Evolutionary conservation across 2,329 filamentous ascomycete species (phyloP).

Genomic region (Arthrinium phaeospermum): DNA sequence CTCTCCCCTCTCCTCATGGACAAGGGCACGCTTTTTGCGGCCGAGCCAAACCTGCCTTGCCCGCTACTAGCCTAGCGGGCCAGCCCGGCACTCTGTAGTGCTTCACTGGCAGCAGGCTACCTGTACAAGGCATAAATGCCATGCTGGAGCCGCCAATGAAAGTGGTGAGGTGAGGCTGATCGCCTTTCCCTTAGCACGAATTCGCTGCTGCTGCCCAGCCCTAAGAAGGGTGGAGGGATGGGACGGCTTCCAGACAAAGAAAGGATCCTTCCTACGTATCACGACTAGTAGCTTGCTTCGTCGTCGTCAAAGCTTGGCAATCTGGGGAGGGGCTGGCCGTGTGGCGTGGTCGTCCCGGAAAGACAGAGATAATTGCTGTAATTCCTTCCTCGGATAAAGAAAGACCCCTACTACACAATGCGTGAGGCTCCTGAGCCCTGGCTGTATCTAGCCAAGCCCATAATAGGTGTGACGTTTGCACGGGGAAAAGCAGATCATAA

Average conservation of each 20-base stretch:
- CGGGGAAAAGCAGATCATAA: conserved; percentile 14
- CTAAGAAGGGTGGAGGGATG: not conserved
- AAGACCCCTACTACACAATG: not conserved
- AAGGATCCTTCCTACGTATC: not conserved
- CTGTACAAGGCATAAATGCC: not conserved
- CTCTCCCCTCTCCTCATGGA: not conserved
- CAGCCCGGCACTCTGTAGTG: not conserved
- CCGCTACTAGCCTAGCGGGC: not conserved
- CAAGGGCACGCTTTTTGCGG: not conserved
- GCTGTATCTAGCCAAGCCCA: conserved; percentile 1
- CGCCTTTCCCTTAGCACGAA: not conserved
- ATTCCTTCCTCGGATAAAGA: not conserved
- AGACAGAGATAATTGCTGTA: no score
- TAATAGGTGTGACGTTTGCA: conserved; percentile 8
- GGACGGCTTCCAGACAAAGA: not conserved
- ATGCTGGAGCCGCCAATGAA: not conserved
- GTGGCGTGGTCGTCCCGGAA: no score
- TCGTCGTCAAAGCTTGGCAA: not conserved
- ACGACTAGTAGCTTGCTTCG: no score
- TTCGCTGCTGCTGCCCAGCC: not conserved
- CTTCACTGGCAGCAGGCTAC: conserved; percentile 3
- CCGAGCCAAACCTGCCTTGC: conserved; percentile 10
- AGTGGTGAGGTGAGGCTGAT: not conserved
- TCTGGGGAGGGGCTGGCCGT: no score
- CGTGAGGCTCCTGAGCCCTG: no score